These are phyloP conservation scores for Cnidoscolus chayamansa DNA, from an alignment of 441 rosid species.

Conservation along the genomic window DNA sequence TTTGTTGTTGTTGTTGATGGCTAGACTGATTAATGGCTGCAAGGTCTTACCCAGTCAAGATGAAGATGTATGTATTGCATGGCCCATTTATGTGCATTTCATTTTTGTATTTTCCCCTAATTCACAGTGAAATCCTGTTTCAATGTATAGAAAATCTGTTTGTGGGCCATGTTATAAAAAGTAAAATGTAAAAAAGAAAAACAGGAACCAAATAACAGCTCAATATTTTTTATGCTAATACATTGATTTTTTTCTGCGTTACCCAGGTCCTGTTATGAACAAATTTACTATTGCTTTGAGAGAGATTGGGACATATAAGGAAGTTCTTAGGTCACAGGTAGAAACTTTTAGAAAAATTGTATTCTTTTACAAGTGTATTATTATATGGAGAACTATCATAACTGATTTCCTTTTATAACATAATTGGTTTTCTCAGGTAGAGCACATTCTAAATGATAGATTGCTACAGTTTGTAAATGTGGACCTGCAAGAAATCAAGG, in stretches of 20 bases:
- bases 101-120: background rate
- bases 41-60: constrained; percentile 11
- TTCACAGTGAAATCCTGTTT: background rate
- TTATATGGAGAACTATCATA: background rate
- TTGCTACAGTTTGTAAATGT: constrained; percentile 75
- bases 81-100: background rate
- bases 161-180: background rate
- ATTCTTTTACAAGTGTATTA: background rate
- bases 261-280: constrained; percentile 90
- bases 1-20: background rate
- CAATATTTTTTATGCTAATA: constrained; percentile 4
- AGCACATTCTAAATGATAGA: constrained; percentile 89
- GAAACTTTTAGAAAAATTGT: background rate
- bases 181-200: too few relatives aligned
- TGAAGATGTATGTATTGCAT: constrained; percentile 1
- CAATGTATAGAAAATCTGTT: background rate
- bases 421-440: constrained; percentile 49
- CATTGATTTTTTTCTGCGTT: background rate
- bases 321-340: constrained; percentile 97
- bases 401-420: constrained; percentile 8
- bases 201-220: background rate
- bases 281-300: constrained; percentile 94
- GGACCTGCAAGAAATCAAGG: constrained; percentile 95
- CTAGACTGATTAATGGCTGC: background rate
- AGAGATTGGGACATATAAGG: constrained; percentile 97